A percentile compares a stretch with the other conserved stretches of the same genome.
phyloP scores from a whole-genome alignment of 2,329 filamentous ascomycete species.

The Claviceps citrina region DNA sequence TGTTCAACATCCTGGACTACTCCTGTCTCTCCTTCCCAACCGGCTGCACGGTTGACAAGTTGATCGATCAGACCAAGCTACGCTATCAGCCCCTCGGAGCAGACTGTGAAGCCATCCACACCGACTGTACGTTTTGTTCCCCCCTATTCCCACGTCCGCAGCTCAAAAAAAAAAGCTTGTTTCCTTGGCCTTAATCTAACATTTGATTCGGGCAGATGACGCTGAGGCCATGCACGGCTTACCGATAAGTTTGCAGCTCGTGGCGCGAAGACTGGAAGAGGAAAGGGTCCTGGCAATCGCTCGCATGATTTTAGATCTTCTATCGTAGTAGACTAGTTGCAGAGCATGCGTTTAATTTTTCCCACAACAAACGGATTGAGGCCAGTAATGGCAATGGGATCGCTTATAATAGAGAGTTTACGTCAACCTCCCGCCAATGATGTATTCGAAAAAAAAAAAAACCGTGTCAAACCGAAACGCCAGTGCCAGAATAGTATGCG shows the following conservation, averaged over 20 bases:
- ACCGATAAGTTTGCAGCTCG: slow-evolving; percentile 28
- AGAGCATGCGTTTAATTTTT: too few relatives aligned
- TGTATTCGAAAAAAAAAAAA: too few relatives aligned
- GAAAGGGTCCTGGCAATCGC: slow-evolving; percentile 24
- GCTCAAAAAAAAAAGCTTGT: too few relatives aligned
- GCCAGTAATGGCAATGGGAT: too few relatives aligned
- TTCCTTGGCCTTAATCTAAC: background rate
- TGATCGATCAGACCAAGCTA: slow-evolving; percentile 19
- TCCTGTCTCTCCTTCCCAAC: slow-evolving; percentile 32
- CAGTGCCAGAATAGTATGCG: too few relatives aligned
- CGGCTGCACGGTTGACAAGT: slow-evolving; percentile 24
- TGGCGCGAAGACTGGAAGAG: slow-evolving; percentile 26
- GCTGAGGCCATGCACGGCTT: slow-evolving; percentile 24
- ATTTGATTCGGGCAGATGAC: slow-evolving; percentile 19
- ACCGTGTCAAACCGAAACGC: too few relatives aligned
- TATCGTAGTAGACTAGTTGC: too few relatives aligned
- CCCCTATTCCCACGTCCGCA: too few relatives aligned
- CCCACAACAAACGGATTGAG: too few relatives aligned
- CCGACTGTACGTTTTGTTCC: slow-evolving; percentile 24
- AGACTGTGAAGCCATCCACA: slow-evolving; percentile 22
- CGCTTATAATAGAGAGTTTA: too few relatives aligned
- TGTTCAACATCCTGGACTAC: slow-evolving; percentile 35
- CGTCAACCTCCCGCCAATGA: too few relatives aligned
- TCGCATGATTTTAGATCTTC: slow-evolving; percentile 11
- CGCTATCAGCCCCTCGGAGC: slow-evolving; percentile 21